Evolutionary conservation across 176 grass and related monocot species (phyloP).

Genomic region (Rhynchospora tenuis): DNA sequence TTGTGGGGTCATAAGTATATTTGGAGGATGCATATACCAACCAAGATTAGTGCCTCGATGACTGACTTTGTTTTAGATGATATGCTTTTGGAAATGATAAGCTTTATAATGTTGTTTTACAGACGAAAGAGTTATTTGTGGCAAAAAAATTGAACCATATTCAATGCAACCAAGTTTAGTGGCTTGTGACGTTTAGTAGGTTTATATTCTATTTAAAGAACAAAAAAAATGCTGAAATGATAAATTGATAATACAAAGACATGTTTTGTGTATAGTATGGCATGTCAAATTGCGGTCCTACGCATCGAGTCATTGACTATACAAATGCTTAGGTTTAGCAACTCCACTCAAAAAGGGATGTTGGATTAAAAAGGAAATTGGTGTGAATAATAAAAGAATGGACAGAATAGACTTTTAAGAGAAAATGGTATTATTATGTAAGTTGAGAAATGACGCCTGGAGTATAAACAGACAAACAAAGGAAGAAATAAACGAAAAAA

Average conservation of each 20-base stretch:
- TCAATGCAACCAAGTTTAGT: neutral
- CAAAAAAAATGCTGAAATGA: neutral
- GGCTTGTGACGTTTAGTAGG: neutral
- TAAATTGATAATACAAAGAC: neutral
- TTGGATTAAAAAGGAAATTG: too few relatives aligned
- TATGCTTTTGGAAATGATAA: neutral
- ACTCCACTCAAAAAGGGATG: too few relatives aligned
- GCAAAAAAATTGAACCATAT: neutral
- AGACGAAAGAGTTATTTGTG: neutral
- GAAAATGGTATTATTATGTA: neutral
- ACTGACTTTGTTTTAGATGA: neutral
- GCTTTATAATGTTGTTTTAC: neutral
- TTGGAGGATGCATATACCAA: neutral
- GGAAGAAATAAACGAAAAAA: neutral
- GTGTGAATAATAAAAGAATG: neutral
- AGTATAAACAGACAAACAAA: neutral
- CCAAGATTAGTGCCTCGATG: neutral
- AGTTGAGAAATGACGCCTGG: neutral
- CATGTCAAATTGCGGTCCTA: neutral
- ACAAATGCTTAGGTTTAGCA: neutral
- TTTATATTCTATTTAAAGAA: neutral
- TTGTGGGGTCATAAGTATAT: constrained; percentile 4
- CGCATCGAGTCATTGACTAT: neutral
- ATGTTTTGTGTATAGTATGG: neutral
- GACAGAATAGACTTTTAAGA: neutral